Evolutionary conservation across 208 protist genomes (phyloP), one percentile per base, ranked within the genome.

Genomic region (Kentomonas sorsogonicus): DNA sequence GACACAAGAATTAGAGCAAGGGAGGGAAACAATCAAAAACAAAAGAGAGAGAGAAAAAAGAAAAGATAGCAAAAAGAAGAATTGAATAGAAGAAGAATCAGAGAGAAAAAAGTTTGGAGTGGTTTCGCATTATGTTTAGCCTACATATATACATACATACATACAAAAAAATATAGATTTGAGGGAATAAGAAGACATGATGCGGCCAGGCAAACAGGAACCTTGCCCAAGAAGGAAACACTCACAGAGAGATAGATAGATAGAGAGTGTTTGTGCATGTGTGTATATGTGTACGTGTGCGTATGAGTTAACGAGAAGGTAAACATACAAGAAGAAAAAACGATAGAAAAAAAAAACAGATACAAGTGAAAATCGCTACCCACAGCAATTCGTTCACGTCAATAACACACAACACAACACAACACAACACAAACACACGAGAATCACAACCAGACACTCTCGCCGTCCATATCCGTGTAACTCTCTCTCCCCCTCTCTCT

Each of bases 401-500:
- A 58, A 38, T 41, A 40, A 60, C 5, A 63, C 16, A 55, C 15
- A 55, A 27, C 53, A n/a, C 43, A 31, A 60, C 15, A 53, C 16
- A 4, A 15, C 31, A 40, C 33, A 4, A 6, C 63, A 58, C 59
- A 74, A 69, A 0, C 72, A 45, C 52, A 72, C 65, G 6, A 79
- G 48, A 52, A 77, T 72, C 22, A 77, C 57, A 11, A 22, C 36
- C 3, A 79, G 53, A 53, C 20, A 30, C 55, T 55, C 50, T 55
- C 50, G 7, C 34, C 50, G n/a, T n/a, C n/a, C n/a, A n/a, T n/a
- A n/a, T n/a, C n/a, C n/a, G n/a, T n/a, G n/a, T n/a, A n/a, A n/a
- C n/a, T n/a, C n/a, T n/a, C n/a, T n/a, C n/a, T n/a, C n/a, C n/a
- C n/a, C n/a, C n/a, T n/a, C n/a, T n/a, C n/a, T n/a, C n/a, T n/a